Evolutionary conservation across 805 yeast species (phyloP).

Genomic region (Starmerella scarabaei): DNA sequence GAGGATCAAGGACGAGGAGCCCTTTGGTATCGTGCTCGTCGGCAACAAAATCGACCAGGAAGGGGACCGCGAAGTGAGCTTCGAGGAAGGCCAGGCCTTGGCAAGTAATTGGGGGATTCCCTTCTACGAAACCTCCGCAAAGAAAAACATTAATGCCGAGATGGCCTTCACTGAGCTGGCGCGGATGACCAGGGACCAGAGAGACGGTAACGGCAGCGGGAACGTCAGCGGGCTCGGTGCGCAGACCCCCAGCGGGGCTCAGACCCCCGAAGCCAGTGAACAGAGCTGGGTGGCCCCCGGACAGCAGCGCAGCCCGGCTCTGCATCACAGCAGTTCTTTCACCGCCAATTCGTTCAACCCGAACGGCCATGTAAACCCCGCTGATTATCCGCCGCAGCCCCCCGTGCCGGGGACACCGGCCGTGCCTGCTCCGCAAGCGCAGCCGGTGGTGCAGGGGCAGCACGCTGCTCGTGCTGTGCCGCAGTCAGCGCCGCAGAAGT

Average conservation of each 20-base stretch:
- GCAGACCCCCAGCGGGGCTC: too few relatives aligned
- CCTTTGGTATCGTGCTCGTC: conserved; percentile 71
- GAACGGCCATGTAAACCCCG: too few relatives aligned
- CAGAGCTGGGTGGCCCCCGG: too few relatives aligned
- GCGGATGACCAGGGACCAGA: conserved; percentile 69
- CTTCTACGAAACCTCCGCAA: conserved; percentile 89
- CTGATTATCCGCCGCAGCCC: too few relatives aligned
- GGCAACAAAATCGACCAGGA: conserved; percentile 79
- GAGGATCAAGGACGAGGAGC: conserved; percentile 46
- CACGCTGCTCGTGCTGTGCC: too few relatives aligned
- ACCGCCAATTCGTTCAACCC: too few relatives aligned
- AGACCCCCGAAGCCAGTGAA: not conserved
- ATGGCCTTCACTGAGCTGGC: conserved; percentile 53
- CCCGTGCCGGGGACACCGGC: too few relatives aligned
- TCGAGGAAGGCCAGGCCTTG: conserved; percentile 72
- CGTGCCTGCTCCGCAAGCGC: too few relatives aligned
- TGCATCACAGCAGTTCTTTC: too few relatives aligned
- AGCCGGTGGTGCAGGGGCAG: too few relatives aligned
- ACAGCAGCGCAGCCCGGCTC: too few relatives aligned
- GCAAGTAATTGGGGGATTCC: conserved; percentile 49
- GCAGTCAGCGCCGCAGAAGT: too few relatives aligned
- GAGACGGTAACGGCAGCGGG: conserved; percentile 3
- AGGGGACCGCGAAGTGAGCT: conserved; percentile 63
- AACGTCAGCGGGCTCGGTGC: not conserved
- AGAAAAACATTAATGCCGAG: conserved; percentile 80